Conservation (phyloP, 208 protist species). For the Leishmania amazonensis region DNA sequence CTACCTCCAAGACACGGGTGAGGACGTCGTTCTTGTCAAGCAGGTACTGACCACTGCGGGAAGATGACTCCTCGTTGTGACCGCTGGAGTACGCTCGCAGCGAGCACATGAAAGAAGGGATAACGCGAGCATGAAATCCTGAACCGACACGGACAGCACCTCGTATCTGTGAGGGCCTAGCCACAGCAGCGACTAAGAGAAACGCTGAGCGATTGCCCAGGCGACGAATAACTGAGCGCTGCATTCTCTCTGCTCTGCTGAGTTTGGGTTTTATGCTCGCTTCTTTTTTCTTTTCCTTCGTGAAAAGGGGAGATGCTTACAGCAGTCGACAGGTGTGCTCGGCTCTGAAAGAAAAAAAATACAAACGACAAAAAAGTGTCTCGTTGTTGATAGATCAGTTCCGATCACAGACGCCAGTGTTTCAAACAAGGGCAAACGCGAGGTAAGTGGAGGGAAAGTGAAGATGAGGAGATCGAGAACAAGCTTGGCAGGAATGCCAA, state of each 20-base stretch:
- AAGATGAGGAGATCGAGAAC: neutral
- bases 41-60: slow-evolving; percentile 87
- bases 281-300: slow-evolving; percentile 7
- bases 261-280: neutral
- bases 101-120: slow-evolving; percentile 19
- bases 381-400: too few relatives aligned
- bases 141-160: slow-evolving; percentile 1
- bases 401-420: neutral
- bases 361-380: neutral
- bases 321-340: neutral
- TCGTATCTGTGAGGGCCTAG: slow-evolving; percentile 11
- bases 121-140: neutral
- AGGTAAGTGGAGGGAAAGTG: neutral
- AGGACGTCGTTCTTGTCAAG: slow-evolving; percentile 94
- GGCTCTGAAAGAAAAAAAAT: neutral
- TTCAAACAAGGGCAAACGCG: neutral
- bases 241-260: slow-evolving; percentile 21
- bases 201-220: slow-evolving; percentile 16
- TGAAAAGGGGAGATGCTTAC: neutral
- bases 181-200: slow-evolving; percentile 16
- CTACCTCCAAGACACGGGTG: slow-evolving; percentile 93
- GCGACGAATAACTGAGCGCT: slow-evolving; percentile 24
- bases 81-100: slow-evolving; percentile 66
- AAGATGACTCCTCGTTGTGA: slow-evolving; percentile 58
- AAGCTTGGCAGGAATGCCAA: neutral